Conservation (phyloP, 2,329 filamentous ascomycete genomes). For the Hortaea werneckii region DNA sequence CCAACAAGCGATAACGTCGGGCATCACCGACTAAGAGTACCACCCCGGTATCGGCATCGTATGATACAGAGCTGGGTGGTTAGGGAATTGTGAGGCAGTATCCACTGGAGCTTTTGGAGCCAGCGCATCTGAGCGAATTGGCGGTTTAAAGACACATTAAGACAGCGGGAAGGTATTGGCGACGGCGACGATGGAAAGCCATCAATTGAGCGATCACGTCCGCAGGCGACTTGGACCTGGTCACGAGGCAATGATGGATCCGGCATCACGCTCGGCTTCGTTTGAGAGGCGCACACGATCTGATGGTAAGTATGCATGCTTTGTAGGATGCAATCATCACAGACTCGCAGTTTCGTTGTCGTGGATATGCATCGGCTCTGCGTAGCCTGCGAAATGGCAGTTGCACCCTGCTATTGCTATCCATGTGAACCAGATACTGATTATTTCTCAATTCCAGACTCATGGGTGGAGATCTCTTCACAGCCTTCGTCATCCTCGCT, state of each 20-base stretch:
- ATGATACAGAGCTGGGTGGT: too few species aligned
- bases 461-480: slow-evolving; percentile 90
- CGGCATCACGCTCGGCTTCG: slow-evolving; percentile 20
- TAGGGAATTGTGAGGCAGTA: not conserved
- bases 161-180: too few species aligned
- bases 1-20: not conserved
- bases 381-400: too few species aligned
- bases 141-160: too few species aligned
- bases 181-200: not conserved
- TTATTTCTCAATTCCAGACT: slow-evolving; percentile 51
- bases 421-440: slow-evolving; percentile 13
- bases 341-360: too few species aligned
- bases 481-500: slow-evolving; percentile 89
- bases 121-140: not conserved
- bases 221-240: slow-evolving; percentile 8
- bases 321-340: too few species aligned
- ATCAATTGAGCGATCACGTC: slow-evolving; percentile 10
- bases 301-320: slow-evolving; percentile 17
- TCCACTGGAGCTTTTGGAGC: not conserved
- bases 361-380: too few species aligned
- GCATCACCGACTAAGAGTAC: not conserved
- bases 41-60: not conserved
- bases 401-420: too few species aligned
- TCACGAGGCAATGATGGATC: slow-evolving; percentile 13
- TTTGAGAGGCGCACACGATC: slow-evolving; percentile 20